Evolutionary conservation across 306 rosid species (phyloP).

Genomic region (Rubus idaeus): DNA sequence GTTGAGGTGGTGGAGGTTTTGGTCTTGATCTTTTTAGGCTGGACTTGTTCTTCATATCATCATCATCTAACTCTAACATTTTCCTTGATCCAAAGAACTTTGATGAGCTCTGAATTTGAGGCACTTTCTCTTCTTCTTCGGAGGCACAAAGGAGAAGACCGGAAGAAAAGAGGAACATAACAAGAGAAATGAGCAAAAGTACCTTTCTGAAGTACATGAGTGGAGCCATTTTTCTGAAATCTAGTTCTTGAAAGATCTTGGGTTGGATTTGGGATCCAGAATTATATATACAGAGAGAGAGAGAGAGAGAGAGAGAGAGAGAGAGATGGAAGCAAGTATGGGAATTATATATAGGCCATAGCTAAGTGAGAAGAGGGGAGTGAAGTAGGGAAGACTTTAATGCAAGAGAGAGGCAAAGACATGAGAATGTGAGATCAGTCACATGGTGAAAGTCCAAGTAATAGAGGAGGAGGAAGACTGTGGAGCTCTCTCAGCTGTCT

Average conservation of each 20-base stretch:
- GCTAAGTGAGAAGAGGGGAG: conserved; percentile 10
- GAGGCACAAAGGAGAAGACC: conserved; percentile 30
- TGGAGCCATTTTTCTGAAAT: conserved; percentile 55
- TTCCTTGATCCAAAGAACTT: conserved; percentile 41
- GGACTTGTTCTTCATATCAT: conserved; percentile 2
- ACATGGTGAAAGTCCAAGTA: conserved; percentile 33
- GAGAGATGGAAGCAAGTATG: not conserved
- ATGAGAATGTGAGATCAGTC: conserved; percentile 32
- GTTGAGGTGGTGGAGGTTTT: not conserved
- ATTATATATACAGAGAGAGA: not conserved
- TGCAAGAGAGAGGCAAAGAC: conserved; percentile 3
- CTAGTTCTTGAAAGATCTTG: conserved; percentile 22
- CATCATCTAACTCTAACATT: conserved; percentile 26
- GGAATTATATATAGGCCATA: conserved; percentile 5
- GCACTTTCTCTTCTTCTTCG: not conserved
- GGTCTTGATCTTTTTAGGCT: conserved; percentile 47
- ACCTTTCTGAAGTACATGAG: conserved; percentile 39
- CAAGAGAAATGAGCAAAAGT: conserved; percentile 31
- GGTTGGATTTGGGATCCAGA: conserved; percentile 25
- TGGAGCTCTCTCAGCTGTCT: conserved; percentile 3
- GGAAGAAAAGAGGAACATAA: conserved; percentile 24
- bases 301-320: not conserved
- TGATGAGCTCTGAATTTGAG: conserved; percentile 12
- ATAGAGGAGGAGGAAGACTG: not conserved
- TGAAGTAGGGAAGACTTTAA: conserved; percentile 35